Evolutionary conservation across 192 early-diverging fungal genomes (phyloP), one percentile per base, ranked within the genome.

Genomic region (Gryganskiella cystojenkinii): DNA sequence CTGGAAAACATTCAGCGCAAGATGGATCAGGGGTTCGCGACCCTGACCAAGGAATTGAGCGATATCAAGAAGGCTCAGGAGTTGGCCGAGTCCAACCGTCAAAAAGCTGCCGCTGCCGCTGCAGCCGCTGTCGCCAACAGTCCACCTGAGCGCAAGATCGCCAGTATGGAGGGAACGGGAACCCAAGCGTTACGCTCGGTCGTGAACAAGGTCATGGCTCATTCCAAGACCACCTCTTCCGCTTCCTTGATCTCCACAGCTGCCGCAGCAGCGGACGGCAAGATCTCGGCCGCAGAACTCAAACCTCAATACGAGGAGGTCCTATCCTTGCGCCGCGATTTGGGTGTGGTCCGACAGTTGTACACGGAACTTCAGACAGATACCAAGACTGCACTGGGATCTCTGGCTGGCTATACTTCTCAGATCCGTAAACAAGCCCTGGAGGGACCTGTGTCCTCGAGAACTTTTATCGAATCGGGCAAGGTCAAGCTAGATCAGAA

Each of bases 391-490:
- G 64, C 85, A 44, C 56, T 83, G 17, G 74, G 84, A 51, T 73
- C 80, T 6, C 57, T 81, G 24, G 61, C 68, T 6, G 76, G 83
- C 7, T 83, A 86, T 28, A 64, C 82, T 19, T 50, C 24, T 17
- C 56, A 70, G 34, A 63, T 81, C 20, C 69, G 76, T 13, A 64
- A 83, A 43, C 70, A 79, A n/a, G 74, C 74, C 24, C 42, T 69
- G 49, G 70, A 75, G 2, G 45, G 62, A 24, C 68, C 80, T 0
- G 54, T 73, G 13, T 81, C 80, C 0, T 73, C 83, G 37, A 69
- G 83, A 8, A 51, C 69, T 66, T 84, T 86, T 45, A 89, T 91
- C n/a, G 88, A 90, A 54, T 71, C 78, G 22, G 90, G 88, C 43
- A 89, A 89, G 65, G 56, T 64, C 55, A 83, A 82, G 67, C 79